These are phyloP conservation scores for Xanthoparmelia taractica DNA, from an alignment of 495 filamentous ascomycete species.

Conservation along the genomic window DNA sequence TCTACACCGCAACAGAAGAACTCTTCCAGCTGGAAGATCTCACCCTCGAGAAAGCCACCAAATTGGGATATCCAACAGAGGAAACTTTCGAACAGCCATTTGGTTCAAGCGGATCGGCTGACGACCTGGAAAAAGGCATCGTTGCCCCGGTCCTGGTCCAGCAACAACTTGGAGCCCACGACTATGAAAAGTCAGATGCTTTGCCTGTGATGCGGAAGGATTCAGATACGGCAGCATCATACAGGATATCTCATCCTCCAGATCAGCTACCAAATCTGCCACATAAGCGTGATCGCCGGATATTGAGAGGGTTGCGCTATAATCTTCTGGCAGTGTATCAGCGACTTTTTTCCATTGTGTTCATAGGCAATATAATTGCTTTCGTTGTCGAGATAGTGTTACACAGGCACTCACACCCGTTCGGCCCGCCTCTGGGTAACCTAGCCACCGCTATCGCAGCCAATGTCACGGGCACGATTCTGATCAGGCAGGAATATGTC, in stretches of 20 bases:
- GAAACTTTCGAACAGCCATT: conserved; percentile 11
- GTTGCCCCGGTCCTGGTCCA: conserved; percentile 22
- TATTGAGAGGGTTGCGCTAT: conserved; percentile 31
- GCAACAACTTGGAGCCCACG: conserved; percentile 23
- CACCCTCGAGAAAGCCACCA: conserved; percentile 17
- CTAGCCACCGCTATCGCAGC: conserved; percentile 42
- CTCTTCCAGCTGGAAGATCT: conserved; percentile 18
- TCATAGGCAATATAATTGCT: conserved; percentile 44
- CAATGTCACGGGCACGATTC: conserved; percentile 46
- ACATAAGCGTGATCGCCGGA: conserved; percentile 15
- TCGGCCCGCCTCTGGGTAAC: conserved; percentile 21
- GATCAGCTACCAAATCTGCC: conserved; percentile 18
- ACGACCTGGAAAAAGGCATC: conserved; percentile 20
- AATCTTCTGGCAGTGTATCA: conserved; percentile 42
- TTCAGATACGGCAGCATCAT: conserved; percentile 7
- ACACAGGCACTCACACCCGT: conserved; percentile 23
- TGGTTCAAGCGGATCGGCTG: conserved; percentile 3
- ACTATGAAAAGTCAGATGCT: conserved; percentile 23
- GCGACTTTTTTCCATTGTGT: conserved; percentile 46
- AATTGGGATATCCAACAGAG: conserved; percentile 23
- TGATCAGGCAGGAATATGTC: conserved; percentile 67
- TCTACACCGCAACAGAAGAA: conserved; percentile 9
- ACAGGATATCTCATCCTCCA: conserved; percentile 22
- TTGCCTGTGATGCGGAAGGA: conserved; percentile 1
- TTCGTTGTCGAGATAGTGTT: conserved; percentile 38